A percentile compares a stretch with the other conserved stretches of the same genome.
Conservation (phyloP, 805 yeast genomes). For the Saturnispora sekii region DNA sequence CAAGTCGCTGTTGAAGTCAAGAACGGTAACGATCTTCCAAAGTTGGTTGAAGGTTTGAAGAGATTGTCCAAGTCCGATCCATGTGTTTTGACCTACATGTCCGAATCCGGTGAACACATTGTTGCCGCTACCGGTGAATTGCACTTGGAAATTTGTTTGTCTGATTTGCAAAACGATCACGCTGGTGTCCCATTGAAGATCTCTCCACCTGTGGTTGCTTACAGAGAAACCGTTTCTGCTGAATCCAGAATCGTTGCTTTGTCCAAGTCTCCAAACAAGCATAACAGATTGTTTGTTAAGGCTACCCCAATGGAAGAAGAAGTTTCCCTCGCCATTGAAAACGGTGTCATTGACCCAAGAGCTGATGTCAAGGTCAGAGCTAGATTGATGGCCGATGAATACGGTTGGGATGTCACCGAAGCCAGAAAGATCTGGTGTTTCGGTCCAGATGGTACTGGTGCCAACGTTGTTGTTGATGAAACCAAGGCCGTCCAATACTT, state of each 20-base stretch:
- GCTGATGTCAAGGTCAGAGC: conserved; percentile 99
- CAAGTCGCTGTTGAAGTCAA: conserved; percentile 99
- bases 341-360: conserved; percentile 85
- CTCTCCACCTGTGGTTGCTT: conserved; percentile 96
- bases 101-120: conserved; percentile 97
- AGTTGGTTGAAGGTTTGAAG: conserved; percentile 99
- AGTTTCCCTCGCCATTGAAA: conserved; percentile 83
- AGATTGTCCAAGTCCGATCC: conserved; percentile 99
- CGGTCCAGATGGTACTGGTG: conserved; percentile 99
- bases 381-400: conserved; percentile 96
- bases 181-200: conserved; percentile 98
- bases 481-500: conserved; percentile 99
- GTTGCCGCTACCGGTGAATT: conserved; percentile 99
- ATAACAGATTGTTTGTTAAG: conserved; percentile 97
- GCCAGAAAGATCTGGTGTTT: conserved; percentile 99
- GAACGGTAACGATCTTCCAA: conserved; percentile 99
- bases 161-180: conserved; percentile 95
- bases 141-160: conserved; percentile 96
- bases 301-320: conserved; percentile 97
- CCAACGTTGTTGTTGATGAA: conserved; percentile 98
- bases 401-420: conserved; percentile 98
- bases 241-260: conserved; percentile 94
- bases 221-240: conserved; percentile 95
- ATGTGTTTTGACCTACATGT: conserved; percentile 83
- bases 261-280: conserved; percentile 99